Evolutionary conservation across 2,329 filamentous ascomycete genomes (phyloP).

Genomic region (Knufia petricola): DNA sequence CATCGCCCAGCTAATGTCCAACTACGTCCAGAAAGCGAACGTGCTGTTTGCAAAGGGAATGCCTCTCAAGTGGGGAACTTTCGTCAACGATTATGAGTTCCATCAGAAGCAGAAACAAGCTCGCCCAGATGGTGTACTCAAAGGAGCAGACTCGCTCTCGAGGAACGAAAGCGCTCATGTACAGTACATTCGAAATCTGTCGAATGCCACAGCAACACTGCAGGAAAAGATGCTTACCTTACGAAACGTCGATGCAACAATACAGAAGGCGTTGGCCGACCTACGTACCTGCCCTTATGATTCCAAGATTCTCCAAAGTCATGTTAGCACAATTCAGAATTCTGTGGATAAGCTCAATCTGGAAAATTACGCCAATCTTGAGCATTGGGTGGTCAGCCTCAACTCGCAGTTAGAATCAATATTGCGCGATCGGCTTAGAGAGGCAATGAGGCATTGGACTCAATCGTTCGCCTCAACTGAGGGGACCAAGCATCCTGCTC

Average conservation of each 20-base stretch:
- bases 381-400: conserved; percentile 78
- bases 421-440: conserved; percentile 70
- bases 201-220: conserved; percentile 72
- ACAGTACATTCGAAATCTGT: conserved; percentile 91
- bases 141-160: conserved; percentile 42
- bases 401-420: conserved; percentile 77
- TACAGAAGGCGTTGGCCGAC: conserved; percentile 73
- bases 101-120: conserved; percentile 59
- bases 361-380: conserved; percentile 89
- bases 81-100: conserved; percentile 91
- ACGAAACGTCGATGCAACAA: conserved; percentile 65
- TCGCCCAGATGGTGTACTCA: conserved; percentile 42
- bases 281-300: conserved; percentile 79
- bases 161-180: conserved; percentile 83
- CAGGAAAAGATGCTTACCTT: conserved; percentile 79
- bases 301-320: conserved; percentile 64
- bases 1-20: conserved; percentile 76
- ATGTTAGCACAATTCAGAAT: conserved; percentile 76
- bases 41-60: conserved; percentile 74
- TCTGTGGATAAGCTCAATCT: conserved; percentile 93
- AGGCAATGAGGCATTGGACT: conserved; percentile 80
- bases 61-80: conserved; percentile 90
- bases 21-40: conserved; percentile 87
- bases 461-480: conserved; percentile 60
- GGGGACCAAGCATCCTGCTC: conserved; percentile 19